phyloP scores from a whole-genome alignment of 2,329 filamentous ascomycete species.

The Grosmannia huntii region DNA sequence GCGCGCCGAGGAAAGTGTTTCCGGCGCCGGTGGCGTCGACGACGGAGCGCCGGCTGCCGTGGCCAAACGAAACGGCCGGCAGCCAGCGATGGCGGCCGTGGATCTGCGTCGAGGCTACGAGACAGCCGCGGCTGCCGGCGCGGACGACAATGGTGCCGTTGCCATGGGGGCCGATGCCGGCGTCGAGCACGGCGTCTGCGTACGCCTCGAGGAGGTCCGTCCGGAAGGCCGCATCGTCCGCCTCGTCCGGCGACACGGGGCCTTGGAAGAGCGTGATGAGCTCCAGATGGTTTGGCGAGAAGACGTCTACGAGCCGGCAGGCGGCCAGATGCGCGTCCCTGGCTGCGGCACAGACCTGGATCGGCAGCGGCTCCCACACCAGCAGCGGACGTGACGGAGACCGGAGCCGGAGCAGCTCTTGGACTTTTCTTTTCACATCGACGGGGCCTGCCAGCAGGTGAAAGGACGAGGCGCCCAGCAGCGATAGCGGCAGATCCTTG shows the following conservation, averaged over 20 bases:
- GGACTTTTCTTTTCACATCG: not conserved
- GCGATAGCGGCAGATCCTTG: not conserved
- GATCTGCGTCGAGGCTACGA: not conserved
- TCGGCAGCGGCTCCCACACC: slow-evolving; percentile 1
- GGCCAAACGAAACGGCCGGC: not conserved
- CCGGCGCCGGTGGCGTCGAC: slow-evolving; percentile 6
- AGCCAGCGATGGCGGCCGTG: not conserved
- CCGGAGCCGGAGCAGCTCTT: not conserved
- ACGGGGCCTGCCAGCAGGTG: slow-evolving; percentile 2
- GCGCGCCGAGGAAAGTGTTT: slow-evolving; percentile 5
- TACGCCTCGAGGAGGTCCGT: not conserved
- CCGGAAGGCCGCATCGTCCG: not conserved
- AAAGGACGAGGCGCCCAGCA: not conserved
- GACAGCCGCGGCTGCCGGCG: not conserved
- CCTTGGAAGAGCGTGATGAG: not conserved
- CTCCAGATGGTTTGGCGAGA: slow-evolving; percentile 5
- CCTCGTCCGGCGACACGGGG: not conserved
- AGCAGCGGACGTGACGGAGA: not conserved
- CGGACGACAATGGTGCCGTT: not conserved
- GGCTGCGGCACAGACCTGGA: not conserved
- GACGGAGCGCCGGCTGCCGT: not conserved
- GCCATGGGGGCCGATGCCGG: not conserved
- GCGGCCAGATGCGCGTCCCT: not conserved
- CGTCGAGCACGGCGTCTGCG: not conserved
- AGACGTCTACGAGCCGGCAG: not conserved